Percentiles rank a stretch among this genome's conserved stretches.
phyloP scores from a whole-genome alignment of 1,284 basidiomycete genomes.

The Cryptococcus floricola region DNA sequence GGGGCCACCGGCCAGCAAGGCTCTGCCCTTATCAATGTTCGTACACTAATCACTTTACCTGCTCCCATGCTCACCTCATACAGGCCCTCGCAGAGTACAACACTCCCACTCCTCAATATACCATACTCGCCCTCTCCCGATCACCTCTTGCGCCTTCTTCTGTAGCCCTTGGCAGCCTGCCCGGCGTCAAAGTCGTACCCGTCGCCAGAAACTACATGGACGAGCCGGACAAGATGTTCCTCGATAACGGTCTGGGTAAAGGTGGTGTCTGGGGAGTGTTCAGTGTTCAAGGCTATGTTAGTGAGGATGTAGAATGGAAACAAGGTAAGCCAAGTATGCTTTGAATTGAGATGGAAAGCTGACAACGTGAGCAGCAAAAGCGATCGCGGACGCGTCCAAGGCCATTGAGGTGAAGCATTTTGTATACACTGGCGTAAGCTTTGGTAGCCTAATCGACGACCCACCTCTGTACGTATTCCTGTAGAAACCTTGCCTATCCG shows the following conservation, averaged over 20 bases:
- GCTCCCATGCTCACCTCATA: no score
- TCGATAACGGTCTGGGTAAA: slow-evolving; percentile 9
- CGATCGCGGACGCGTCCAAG: slow-evolving; percentile 46
- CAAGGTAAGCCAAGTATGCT: slow-evolving; percentile 19
- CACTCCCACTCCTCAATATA: slow-evolving; percentile 8
- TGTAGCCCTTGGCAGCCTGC: slow-evolving; percentile 15
- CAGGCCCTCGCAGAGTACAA: slow-evolving; percentile 23
- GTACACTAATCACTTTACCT: background rate
- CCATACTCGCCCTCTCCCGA: slow-evolving; percentile 26
- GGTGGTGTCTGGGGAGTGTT: slow-evolving; percentile 28
- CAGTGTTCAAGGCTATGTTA: slow-evolving; percentile 27
- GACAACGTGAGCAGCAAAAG: slow-evolving; percentile 8
- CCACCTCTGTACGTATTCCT: no score
- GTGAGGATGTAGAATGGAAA: slow-evolving; percentile 13
- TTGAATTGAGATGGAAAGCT: background rate
- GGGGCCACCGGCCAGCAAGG: slow-evolving; percentile 33
- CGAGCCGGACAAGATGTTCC: slow-evolving; percentile 19
- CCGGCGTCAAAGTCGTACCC: slow-evolving; percentile 26
- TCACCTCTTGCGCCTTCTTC: slow-evolving; percentile 12
- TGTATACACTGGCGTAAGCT: slow-evolving; percentile 3
- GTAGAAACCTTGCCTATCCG: no score
- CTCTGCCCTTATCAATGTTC: slow-evolving; percentile 23
- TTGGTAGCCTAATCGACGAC: background rate
- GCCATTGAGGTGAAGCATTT: background rate
- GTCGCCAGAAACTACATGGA: slow-evolving; percentile 23